These are phyloP conservation scores for Solanum corneliomulleri DNA, from an alignment of 257 asterid genomes.

Conservation along the genomic window DNA sequence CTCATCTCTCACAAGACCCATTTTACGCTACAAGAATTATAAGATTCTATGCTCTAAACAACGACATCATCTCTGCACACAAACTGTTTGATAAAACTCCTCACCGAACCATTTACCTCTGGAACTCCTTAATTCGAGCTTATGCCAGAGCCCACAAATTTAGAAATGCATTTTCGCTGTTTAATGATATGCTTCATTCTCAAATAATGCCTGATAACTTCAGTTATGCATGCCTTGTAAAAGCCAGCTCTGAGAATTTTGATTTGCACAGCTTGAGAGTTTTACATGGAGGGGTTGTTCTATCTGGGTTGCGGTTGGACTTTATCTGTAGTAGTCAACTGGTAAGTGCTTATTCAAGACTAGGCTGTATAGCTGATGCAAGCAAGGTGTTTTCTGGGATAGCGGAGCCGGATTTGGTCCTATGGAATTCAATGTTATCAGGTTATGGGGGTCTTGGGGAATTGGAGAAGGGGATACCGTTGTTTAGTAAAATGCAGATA, in stretches of 20 bases:
- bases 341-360: conserved; percentile 61
- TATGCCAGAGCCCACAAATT: conserved; percentile 43
- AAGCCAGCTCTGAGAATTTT: conserved; percentile 47
- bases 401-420: conserved; percentile 59
- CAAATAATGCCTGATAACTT: conserved; percentile 51
- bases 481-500: conserved; percentile 37
- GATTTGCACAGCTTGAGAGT: conserved; percentile 21
- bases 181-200: conserved; percentile 37
- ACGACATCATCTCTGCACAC: conserved; percentile 55
- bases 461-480: conserved; percentile 26
- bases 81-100: conserved; percentile 63
- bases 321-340: conserved; percentile 52
- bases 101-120: conserved; percentile 45
- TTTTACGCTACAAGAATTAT: conserved; percentile 55
- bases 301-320: conserved; percentile 51
- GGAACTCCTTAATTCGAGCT: conserved; percentile 84
- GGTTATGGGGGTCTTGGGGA: conserved; percentile 46
- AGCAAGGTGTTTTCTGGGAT: conserved; percentile 32
- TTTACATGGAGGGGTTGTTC: conserved; percentile 44
- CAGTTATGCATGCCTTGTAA: conserved; percentile 59
- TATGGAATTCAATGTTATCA: conserved; percentile 64
- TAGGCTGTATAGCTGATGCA: conserved; percentile 40
- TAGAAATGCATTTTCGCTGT: conserved; percentile 35
- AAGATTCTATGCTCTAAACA: conserved; percentile 47
- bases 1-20: conserved; percentile 40